Conservation (phyloP, 73 alveolate species). For the Stentor roeselii region DNA sequence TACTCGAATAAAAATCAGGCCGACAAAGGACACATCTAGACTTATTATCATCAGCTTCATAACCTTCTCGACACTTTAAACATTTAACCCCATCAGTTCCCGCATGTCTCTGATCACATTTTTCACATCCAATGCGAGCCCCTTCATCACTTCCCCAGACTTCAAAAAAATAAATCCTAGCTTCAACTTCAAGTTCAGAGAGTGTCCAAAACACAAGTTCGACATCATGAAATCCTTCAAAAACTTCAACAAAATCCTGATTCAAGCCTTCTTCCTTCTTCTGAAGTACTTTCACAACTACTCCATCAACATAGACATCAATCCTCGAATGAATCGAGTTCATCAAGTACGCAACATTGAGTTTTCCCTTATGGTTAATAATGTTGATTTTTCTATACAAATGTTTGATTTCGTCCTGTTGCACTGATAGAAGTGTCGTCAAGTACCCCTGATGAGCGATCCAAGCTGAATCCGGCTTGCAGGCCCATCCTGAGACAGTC, state of each 20-base stretch:
- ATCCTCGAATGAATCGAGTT: too few relatives aligned
- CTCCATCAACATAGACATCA: too few relatives aligned
- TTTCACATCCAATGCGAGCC: neutral
- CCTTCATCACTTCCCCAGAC: conserved; percentile 23
- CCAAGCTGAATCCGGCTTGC: neutral
- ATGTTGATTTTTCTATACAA: too few relatives aligned
- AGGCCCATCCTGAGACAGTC: neutral
- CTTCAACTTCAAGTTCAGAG: neutral
- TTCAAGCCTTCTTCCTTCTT: too few relatives aligned
- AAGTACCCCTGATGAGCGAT: too few relatives aligned
- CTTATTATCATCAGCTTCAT: neutral
- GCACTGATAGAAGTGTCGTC: too few relatives aligned
- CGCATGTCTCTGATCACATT: neutral
- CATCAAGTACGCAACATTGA: too few relatives aligned
- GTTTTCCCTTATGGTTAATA: too few relatives aligned
- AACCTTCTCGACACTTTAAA: neutral
- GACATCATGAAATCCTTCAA: neutral
- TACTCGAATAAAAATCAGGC: neutral
- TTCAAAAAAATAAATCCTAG: neutral
- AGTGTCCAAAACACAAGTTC: neutral
- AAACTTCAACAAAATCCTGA: too few relatives aligned
- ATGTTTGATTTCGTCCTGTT: too few relatives aligned
- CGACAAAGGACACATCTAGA: neutral
- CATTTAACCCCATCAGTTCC: neutral
- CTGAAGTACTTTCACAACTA: too few relatives aligned